These are phyloP conservation scores for Dittrichia graveolens DNA, from an alignment of 129 eudicot species.

Conservation along the genomic window DNA sequence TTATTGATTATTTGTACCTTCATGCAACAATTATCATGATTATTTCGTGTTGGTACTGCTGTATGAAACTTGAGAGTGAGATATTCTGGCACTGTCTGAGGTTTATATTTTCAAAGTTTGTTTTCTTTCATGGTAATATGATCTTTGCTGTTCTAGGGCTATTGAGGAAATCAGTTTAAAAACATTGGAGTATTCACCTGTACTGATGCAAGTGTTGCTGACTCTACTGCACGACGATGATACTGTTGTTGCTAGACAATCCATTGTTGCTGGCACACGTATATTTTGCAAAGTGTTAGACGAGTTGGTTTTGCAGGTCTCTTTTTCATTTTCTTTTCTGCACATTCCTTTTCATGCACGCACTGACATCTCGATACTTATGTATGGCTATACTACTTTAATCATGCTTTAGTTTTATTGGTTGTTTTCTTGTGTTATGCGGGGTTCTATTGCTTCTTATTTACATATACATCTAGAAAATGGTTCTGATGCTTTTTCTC, in stretches of 20 bases:
- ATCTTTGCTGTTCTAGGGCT: constrained; percentile 42
- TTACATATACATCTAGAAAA: constrained; percentile 6
- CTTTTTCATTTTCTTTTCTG: constrained; percentile 16
- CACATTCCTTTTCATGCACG: not conserved
- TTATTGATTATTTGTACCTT: not conserved
- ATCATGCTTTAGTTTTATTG: not conserved
- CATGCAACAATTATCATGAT: constrained; percentile 7
- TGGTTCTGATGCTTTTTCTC: not conserved
- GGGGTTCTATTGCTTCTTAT: not conserved
- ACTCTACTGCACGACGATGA: constrained; percentile 60
- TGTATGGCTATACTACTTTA: constrained; percentile 14
- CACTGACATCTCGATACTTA: not conserved
- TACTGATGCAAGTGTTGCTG: constrained; percentile 67
- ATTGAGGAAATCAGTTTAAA: constrained; percentile 70
- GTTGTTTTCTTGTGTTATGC: constrained; percentile 5
- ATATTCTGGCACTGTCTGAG: constrained; percentile 7
- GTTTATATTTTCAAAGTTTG: not conserved
- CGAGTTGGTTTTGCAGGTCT: constrained; percentile 75
- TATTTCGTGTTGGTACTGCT: not conserved
- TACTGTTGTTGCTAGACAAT: constrained; percentile 63
- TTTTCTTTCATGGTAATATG: constrained; percentile 29
- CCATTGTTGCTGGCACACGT: constrained; percentile 68
- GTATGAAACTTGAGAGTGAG: constrained; percentile 5
- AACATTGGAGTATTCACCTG: constrained; percentile 58
- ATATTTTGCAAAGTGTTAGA: constrained; percentile 63